A percentile compares a stretch with the other conserved stretches of the same genome.
phyloP scores from a whole-genome alignment of 1,284 basidiomycete genomes.

The Apiotrichum sp. region DNA sequence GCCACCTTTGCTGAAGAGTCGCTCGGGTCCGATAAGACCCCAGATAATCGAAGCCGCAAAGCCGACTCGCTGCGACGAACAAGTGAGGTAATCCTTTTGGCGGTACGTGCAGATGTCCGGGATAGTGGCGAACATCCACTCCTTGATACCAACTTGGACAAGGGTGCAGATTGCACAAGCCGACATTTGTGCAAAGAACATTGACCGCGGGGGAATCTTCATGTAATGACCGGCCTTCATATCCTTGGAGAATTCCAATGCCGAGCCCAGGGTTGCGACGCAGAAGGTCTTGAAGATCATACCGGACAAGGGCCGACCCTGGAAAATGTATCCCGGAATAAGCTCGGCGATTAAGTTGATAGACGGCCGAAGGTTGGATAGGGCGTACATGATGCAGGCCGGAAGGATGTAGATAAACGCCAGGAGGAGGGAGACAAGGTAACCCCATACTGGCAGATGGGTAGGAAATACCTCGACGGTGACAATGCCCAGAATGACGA shows the following conservation, averaged over 20 bases:
- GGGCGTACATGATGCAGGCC: constrained; percentile 83
- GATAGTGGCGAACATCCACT: constrained; percentile 53
- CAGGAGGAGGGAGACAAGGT: constrained; percentile 55
- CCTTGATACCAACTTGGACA: constrained; percentile 80
- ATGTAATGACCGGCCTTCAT: constrained; percentile 96
- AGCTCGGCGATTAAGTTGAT: constrained; percentile 86
- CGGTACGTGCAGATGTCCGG: constrained; percentile 62
- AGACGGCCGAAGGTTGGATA: constrained; percentile 72
- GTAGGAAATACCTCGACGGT: constrained; percentile 79
- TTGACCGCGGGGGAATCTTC: constrained; percentile 86
- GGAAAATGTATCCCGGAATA: constrained; percentile 79
- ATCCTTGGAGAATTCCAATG: constrained; percentile 78
- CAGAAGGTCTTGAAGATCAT: constrained; percentile 91
- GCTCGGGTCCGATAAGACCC: constrained; percentile 77
- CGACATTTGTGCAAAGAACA: constrained; percentile 75
- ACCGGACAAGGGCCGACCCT: constrained; percentile 81
- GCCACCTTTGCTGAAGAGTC: constrained; percentile 68
- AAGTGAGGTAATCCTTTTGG: constrained; percentile 45
- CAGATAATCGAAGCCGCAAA: constrained; percentile 48
- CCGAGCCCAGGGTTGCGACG: constrained; percentile 69
- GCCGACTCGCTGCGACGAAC: constrained; percentile 51
- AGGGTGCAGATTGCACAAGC: constrained; percentile 67
- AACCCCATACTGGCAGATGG: constrained; percentile 60
- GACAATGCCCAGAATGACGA: constrained; percentile 70
- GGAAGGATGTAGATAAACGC: constrained; percentile 81